Evolutionary conservation across 2,329 filamentous ascomycete genomes (phyloP).

Genomic region (Nemania sp.): DNA sequence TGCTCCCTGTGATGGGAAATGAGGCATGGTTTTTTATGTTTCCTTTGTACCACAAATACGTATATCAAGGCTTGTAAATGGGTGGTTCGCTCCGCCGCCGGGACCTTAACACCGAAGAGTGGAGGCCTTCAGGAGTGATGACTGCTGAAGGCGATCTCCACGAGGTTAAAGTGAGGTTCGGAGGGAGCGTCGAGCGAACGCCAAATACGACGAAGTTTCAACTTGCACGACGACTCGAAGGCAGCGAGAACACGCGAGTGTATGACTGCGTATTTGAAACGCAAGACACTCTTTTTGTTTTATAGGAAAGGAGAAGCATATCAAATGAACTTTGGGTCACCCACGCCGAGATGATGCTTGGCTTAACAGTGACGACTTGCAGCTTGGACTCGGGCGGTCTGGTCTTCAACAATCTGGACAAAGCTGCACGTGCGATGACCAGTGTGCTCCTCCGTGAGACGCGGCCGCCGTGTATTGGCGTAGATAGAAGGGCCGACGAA

Average conservation of each 20-base stretch:
- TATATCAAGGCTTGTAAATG: conserved; percentile 50
- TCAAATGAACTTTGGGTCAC: conserved; percentile 25
- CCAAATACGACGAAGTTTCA: conserved; percentile 39
- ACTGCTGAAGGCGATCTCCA: conserved; percentile 48
- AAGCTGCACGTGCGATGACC: background rate
- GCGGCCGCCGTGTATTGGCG: background rate
- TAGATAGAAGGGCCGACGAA: background rate
- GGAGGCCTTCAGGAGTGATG: conserved; percentile 41
- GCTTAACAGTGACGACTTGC: background rate
- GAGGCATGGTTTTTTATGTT: conserved; percentile 47
- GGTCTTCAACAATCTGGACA: background rate
- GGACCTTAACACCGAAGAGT: conserved; percentile 71
- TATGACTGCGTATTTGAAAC: conserved; percentile 31
- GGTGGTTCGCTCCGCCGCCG: conserved; percentile 67
- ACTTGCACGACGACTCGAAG: conserved; percentile 15
- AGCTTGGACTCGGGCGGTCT: background rate
- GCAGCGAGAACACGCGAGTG: conserved; percentile 29
- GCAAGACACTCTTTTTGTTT: conserved; percentile 38
- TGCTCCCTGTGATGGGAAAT: conserved; percentile 33
- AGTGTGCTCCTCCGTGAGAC: background rate
- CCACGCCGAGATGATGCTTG: background rate
- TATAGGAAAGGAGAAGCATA: conserved; percentile 35
- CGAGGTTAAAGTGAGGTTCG: conserved; percentile 74
- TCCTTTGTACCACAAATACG: conserved; percentile 55
- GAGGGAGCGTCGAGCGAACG: conserved; percentile 66